Evolutionary conservation across 805 yeast genomes (phyloP).

Genomic region (Candida morakotiae): DNA sequence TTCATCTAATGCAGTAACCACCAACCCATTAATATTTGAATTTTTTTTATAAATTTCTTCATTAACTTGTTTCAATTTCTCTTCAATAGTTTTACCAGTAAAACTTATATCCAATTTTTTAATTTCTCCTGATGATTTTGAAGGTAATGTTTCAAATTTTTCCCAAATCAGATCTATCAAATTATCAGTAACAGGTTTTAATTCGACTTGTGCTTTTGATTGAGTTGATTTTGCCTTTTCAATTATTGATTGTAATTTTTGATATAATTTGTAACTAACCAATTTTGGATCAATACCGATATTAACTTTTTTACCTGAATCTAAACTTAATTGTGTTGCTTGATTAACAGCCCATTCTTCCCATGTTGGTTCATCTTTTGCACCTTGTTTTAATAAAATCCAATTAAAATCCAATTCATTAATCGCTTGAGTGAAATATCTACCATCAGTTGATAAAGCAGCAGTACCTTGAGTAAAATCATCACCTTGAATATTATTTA

Average conservation of each 20-base stretch:
- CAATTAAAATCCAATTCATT: conserved; percentile 60
- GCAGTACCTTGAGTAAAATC: conserved; percentile 51
- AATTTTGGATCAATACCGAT: conserved; percentile 51
- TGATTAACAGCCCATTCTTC: conserved; percentile 53
- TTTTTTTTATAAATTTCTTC: conserved; percentile 21
- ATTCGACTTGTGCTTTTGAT: conserved; percentile 35
- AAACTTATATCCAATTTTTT: conserved; percentile 46
- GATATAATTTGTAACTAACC: conserved; percentile 33
- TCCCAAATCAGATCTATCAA: conserved; percentile 76
- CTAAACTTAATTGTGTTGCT: conserved; percentile 46
- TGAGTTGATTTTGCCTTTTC: conserved; percentile 18
- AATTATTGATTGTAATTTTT: conserved; percentile 28
- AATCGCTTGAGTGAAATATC: conserved; percentile 57
- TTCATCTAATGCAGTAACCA: conserved; percentile 66
- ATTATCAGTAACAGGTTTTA: conserved; percentile 51
- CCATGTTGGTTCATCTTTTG: conserved; percentile 50
- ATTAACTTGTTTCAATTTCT: conserved; percentile 52
- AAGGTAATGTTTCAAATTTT: conserved; percentile 60
- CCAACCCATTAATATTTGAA: conserved; percentile 26
- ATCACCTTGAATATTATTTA: conserved; percentile 42
- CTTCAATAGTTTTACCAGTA: conserved; percentile 60
- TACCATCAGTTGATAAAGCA: conserved; percentile 56
- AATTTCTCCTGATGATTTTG: conserved; percentile 42
- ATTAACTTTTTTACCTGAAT: conserved; percentile 34
- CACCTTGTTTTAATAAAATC: conserved; percentile 51